Evolutionary conservation across 805 yeast species (phyloP).

Genomic region (Myxozyma nipponensis): DNA sequence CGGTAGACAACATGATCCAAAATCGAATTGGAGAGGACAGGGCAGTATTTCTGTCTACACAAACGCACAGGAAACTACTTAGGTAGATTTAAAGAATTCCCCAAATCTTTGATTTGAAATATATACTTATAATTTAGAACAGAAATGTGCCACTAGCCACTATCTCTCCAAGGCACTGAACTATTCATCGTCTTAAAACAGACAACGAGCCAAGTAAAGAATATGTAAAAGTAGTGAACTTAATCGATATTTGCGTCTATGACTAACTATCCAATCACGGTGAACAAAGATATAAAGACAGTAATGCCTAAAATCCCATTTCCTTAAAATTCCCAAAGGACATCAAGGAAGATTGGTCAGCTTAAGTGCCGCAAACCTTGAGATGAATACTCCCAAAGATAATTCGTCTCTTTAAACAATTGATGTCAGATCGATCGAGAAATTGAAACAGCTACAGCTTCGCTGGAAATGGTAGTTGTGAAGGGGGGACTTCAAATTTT

Average conservation of each 20-base stretch:
- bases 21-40: constrained; percentile 22
- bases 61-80: constrained; percentile 19
- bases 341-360: constrained; percentile 2
- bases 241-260: not conserved
- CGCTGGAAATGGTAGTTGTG: too few relatives aligned
- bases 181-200: not conserved
- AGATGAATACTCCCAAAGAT: too few relatives aligned
- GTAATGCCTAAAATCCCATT: too few relatives aligned
- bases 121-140: not conserved
- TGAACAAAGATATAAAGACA: not conserved
- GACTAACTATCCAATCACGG: constrained; percentile 3
- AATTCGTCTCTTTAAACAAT: too few relatives aligned
- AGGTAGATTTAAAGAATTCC: not conserved
- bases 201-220: not conserved
- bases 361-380: not conserved
- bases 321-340: too few relatives aligned
- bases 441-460: too few relatives aligned
- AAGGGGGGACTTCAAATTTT: too few relatives aligned
- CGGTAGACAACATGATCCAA: constrained; percentile 9
- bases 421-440: too few relatives aligned
- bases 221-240: constrained; percentile 1
- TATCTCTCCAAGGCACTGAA: not conserved
- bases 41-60: constrained; percentile 23
- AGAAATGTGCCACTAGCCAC: not conserved
- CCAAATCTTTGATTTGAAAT: not conserved